phyloP scores from a whole-genome alignment of 2,329 filamentous ascomycete genomes.

The Fusarium drepaniforme region DNA sequence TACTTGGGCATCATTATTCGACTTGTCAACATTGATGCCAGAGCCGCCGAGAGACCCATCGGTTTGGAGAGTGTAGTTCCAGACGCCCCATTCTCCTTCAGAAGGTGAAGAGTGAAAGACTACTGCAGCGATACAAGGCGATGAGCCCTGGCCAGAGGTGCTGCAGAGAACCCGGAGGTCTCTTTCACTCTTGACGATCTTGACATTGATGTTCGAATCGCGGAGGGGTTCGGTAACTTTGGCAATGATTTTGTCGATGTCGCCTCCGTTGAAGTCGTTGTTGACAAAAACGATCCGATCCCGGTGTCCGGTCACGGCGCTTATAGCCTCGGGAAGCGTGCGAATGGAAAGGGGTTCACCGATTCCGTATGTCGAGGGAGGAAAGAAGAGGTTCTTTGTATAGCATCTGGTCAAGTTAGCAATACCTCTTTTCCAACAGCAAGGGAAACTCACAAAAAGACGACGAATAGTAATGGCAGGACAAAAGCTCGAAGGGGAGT shows the following conservation, averaged over 20 bases:
- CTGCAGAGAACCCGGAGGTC: neutral
- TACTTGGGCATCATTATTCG: slow-evolving; percentile 77
- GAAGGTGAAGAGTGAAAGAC: slow-evolving; percentile 6
- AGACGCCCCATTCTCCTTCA: slow-evolving; percentile 48
- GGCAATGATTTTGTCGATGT: neutral
- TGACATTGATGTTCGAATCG: neutral
- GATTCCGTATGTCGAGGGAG: neutral
- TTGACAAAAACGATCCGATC: slow-evolving; percentile 3
- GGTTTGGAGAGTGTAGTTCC: slow-evolving; percentile 83
- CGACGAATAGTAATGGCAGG: neutral
- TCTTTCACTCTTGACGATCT: neutral
- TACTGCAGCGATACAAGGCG: neutral
- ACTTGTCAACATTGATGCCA: slow-evolving; percentile 67
- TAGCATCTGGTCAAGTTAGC: neutral
- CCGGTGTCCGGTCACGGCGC: neutral
- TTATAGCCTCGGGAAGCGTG: neutral
- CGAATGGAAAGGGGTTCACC: neutral
- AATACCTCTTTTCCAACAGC: fast-evolving
- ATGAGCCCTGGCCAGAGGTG: neutral
- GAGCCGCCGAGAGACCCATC: slow-evolving; percentile 72
- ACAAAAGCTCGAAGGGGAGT: neutral
- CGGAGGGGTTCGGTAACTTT: neutral
- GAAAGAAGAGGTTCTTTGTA: slow-evolving; percentile 4
- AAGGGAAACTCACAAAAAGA: neutral
- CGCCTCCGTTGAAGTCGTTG: neutral